Evolutionary conservation across 2,329 filamentous ascomycete species (phyloP).

Genomic region (Furcasterigmium furcatum): DNA sequence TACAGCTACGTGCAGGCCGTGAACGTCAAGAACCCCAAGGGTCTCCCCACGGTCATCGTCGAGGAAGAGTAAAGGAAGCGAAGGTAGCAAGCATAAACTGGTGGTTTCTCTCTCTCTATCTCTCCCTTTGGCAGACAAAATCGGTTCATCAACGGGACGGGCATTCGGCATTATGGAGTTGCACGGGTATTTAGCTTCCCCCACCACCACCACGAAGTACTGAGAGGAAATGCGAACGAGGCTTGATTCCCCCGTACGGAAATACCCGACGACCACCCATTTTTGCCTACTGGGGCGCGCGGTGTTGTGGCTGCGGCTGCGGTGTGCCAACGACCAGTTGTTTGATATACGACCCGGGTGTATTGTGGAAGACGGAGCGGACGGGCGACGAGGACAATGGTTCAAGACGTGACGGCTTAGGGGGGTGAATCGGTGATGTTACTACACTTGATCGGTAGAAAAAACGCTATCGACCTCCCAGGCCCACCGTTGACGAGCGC

Average conservation of each 20-base stretch:
- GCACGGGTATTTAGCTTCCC: constrained; percentile 9
- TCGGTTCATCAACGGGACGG: constrained; percentile 35
- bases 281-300: constrained; percentile 5
- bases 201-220: constrained; percentile 11
- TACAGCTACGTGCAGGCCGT: constrained; percentile 99
- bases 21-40: constrained; percentile 99
- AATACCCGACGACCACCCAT: constrained; percentile 9
- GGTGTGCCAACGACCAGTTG: too few relatives aligned
- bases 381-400: background rate
- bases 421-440: constrained; percentile 2
- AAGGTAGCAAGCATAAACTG: constrained; percentile 18
- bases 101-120: constrained; percentile 21
- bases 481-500: too few relatives aligned
- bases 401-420: background rate
- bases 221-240: constrained; percentile 14
- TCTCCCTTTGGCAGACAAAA: constrained; percentile 29
- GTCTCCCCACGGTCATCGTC: constrained; percentile 88
- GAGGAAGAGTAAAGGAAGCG: constrained; percentile 56
- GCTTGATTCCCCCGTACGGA: constrained; percentile 14
- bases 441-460: constrained; percentile 3
- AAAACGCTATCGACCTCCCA: background rate
- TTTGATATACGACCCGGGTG: too few relatives aligned
- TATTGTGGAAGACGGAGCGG: too few relatives aligned
- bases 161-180: constrained; percentile 39
- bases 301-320: background rate